Base-by-base conservation (phyloP, 1,139 yeast genomes). In the Candida glucosophila region DNA sequence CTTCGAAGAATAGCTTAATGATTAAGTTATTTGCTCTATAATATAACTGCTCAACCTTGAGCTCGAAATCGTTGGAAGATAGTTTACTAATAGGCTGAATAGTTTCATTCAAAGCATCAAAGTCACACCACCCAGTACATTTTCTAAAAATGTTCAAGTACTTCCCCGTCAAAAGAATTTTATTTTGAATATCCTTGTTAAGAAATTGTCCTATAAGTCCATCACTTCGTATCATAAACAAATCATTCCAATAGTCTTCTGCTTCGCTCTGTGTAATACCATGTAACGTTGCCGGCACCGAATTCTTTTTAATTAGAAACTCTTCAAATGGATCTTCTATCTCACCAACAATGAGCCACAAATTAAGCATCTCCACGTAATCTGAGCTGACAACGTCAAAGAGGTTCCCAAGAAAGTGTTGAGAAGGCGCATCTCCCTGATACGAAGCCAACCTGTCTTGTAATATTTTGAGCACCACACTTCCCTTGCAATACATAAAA, bases 201-300 rank as follows among this genome's bases (percentile, higher is more conserved):
- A 60, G 50, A 27, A 88, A 71, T 37, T 79, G 90, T 28, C 69
- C 66, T 3, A 92, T 74, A 13, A 86, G 44, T 0, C 92, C 94
- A 41, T 82, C 93, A 28, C 70, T 69, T 27, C 90, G 63, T 6
- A 86, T 63, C 7, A 83, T 70, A 47, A 72, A 90, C 30, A 85
- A 72, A 33, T 83, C 83, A 29, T 81, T 82, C 97, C 97, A 90
- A 42, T 80, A 77, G 32, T 78, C 76, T 38, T 86, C 95, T 32
- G 75, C 65, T 35, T 70, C 68, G 12, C 67, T 49, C 25, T 63
- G 60, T 34, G 67, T 65, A 5, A 66, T 40, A 14, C 56, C 57
- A 15, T 55, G 44, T 22, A 44, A 35, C 19, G 39, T 43, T 8
- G 43, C 34, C 2, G 65, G 61, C 6, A 49, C 55, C 29, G 41